These are phyloP conservation scores for Suhomyces choctaworum DNA, from an alignment of 1,139 yeast genomes.

Conservation along the genomic window DNA sequence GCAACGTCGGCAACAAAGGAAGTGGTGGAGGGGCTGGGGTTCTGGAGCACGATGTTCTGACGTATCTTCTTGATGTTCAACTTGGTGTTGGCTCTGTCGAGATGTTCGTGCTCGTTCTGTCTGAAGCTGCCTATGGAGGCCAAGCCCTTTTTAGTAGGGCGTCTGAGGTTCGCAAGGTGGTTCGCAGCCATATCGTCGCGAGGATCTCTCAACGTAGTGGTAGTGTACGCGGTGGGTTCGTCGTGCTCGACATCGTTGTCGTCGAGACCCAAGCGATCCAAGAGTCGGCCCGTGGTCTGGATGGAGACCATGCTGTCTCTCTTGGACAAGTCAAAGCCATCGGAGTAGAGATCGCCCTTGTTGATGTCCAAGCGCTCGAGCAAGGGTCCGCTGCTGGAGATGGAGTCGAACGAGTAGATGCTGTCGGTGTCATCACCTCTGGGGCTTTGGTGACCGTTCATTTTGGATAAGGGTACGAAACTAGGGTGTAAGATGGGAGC, in stretches of 20 bases:
- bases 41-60: conserved; percentile 26
- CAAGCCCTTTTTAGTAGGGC: conserved; percentile 10
- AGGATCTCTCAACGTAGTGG: neutral
- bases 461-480: conserved; percentile 2
- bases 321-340: conserved; percentile 18
- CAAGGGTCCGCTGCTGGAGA: conserved; percentile 44
- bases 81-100: conserved; percentile 4
- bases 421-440: conserved; percentile 29
- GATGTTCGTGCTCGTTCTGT: neutral
- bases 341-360: conserved; percentile 17
- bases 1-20: conserved; percentile 33
- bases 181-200: conserved; percentile 3
- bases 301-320: conserved; percentile 32
- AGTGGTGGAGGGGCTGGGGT: conserved; percentile 28
- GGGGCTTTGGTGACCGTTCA: neutral
- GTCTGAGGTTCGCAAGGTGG: conserved; percentile 5
- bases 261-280: conserved; percentile 34
- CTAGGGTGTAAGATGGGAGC: conserved; percentile 4
- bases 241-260: conserved; percentile 17
- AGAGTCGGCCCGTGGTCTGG: conserved; percentile 34
- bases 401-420: conserved; percentile 47
- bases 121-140: conserved; percentile 8
- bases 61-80: conserved; percentile 27
- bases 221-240: neutral
- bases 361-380: conserved; percentile 37